phyloP scores from a whole-genome alignment of 2,329 filamentous ascomycete genomes.

The Paramyrothecium roridum region DNA sequence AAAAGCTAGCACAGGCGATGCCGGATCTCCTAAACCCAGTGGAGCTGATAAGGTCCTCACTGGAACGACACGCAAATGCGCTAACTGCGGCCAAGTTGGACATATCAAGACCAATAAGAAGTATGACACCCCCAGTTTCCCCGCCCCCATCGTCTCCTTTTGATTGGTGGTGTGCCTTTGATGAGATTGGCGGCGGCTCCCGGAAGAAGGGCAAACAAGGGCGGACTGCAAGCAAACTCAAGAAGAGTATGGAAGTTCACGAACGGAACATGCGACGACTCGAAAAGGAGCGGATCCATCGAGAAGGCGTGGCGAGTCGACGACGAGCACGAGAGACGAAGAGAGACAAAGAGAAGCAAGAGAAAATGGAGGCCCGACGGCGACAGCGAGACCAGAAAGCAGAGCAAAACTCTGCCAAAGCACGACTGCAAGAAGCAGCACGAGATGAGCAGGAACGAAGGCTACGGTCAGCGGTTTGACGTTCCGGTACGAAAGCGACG shows the following conservation, averaged over 20 bases:
- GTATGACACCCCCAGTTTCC: constrained; percentile 47
- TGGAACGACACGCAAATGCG: constrained; percentile 86
- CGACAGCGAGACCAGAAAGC: constrained; percentile 10
- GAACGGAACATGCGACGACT: constrained; percentile 11
- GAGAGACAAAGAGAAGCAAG: not conserved
- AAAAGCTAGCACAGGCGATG: constrained; percentile 38
- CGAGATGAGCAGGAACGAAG: constrained; percentile 10
- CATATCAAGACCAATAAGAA: constrained; percentile 99
- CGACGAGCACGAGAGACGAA: constrained; percentile 5
- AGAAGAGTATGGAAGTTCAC: constrained; percentile 15
- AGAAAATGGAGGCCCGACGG: too few species aligned
- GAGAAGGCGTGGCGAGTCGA: constrained; percentile 2
- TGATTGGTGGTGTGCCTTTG: constrained; percentile 26
- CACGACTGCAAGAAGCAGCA: constrained; percentile 11
- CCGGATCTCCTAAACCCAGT: constrained; percentile 45
- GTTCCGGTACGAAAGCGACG: constrained; percentile 8
- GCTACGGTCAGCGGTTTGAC: constrained; percentile 7
- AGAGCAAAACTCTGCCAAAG: constrained; percentile 6
- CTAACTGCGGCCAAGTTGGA: constrained; percentile 93
- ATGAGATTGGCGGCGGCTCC: constrained; percentile 4
- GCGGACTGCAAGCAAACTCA: constrained; percentile 12
- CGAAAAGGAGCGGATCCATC: constrained; percentile 1
- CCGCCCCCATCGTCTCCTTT: constrained; percentile 23
- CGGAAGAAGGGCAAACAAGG: constrained; percentile 9
- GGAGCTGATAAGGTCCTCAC: constrained; percentile 49